phyloP scores from a whole-genome alignment of 495 filamentous ascomycete genomes.

The Neurospora tetraspora region DNA sequence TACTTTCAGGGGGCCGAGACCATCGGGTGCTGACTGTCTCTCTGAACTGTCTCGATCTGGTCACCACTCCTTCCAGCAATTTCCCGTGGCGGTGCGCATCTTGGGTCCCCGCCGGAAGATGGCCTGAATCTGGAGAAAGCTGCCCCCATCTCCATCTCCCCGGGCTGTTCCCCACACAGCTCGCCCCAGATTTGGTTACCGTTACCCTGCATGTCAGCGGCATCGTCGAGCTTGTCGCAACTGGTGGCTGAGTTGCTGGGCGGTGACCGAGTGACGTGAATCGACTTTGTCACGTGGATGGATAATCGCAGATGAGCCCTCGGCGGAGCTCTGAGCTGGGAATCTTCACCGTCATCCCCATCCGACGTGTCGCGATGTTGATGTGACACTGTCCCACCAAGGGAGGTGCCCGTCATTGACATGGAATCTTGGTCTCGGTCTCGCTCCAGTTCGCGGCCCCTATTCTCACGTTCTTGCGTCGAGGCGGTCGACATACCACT shows the following conservation, averaged over 20 bases:
- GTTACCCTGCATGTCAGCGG: background rate
- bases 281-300: conserved; percentile 11
- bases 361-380: background rate
- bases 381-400: background rate
- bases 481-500: background rate
- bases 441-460: background rate
- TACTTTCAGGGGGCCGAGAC: background rate
- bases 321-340: conserved; percentile 12
- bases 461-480: background rate
- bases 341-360: background rate
- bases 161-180: background rate
- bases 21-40: background rate
- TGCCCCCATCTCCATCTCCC: background rate
- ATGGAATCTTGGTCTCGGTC: background rate
- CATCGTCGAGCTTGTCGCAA: background rate
- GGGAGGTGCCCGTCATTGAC: background rate
- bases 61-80: background rate
- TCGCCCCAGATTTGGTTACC: background rate
- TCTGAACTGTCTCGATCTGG: background rate
- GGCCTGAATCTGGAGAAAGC: background rate
- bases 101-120: background rate
- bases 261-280: conserved; percentile 2
- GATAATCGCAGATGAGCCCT: conserved; percentile 14
- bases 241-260: background rate
- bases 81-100: background rate